Evolutionary conservation across 164 flowering plant genomes (phyloP).

Genomic region (Berberis vulgaris): DNA sequence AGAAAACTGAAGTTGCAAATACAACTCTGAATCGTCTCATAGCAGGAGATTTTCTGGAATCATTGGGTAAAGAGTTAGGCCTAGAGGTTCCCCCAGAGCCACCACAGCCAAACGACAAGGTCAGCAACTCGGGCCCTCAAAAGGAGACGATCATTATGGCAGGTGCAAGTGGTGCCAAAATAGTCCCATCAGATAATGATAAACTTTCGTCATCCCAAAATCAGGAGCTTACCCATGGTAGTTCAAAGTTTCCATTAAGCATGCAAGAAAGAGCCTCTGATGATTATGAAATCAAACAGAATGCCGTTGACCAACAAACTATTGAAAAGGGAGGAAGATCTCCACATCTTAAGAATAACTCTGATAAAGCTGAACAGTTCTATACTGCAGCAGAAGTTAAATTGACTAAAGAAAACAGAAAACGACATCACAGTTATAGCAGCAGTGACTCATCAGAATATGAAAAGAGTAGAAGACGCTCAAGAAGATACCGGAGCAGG

Average conservation of each 20-base stretch:
- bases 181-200: constrained; percentile 10
- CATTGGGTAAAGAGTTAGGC: constrained; percentile 91
- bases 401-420: constrained; percentile 3
- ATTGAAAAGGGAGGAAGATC: constrained; percentile 1
- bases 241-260: constrained; percentile 3
- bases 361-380: constrained; percentile 9
- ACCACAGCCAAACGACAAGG: constrained; percentile 23
- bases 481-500: constrained; percentile 9
- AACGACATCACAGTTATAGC: neutral
- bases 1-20: constrained; percentile 61
- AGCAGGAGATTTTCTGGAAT: constrained; percentile 95
- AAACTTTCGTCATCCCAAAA: constrained; percentile 5
- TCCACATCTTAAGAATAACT: constrained; percentile 4
- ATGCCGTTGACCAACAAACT: constrained; percentile 1
- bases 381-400: constrained; percentile 19
- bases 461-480: constrained; percentile 11
- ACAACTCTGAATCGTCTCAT: constrained; percentile 71
- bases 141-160: constrained; percentile 15
- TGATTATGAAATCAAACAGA: constrained; percentile 9
- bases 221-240: constrained; percentile 2
- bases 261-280: constrained; percentile 10
- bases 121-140: constrained; percentile 11
- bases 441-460: constrained; percentile 17
- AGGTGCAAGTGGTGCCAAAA: constrained; percentile 6
- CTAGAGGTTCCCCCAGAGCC: constrained; percentile 78